phyloP scores from a whole-genome alignment of 768 basidiomycete genomes.

The Tylopilus sp. region DNA sequence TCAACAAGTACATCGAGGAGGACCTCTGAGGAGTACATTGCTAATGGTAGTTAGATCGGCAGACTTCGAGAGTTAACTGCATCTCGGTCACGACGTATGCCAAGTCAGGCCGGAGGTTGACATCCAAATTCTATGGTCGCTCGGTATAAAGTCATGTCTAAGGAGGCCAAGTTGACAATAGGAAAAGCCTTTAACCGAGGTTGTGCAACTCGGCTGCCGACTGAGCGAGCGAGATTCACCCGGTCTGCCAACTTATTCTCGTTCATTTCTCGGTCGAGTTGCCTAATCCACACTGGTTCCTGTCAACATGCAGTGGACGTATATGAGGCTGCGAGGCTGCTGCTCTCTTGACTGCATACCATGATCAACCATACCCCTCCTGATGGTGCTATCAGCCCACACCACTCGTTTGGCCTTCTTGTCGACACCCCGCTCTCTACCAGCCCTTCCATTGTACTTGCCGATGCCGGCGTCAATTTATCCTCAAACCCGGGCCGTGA shows the following conservation, averaged over 20 bases:
- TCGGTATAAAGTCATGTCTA: no score
- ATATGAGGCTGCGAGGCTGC: slow-evolving; percentile 17
- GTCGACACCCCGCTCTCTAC: background rate
- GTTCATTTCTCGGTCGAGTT: background rate
- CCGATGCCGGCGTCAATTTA: background rate
- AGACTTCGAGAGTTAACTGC: no score
- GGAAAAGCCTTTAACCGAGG: no score
- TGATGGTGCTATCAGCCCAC: slow-evolving; percentile 23
- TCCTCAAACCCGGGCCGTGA: background rate
- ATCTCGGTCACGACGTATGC: no score
- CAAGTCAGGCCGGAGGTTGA: no score
- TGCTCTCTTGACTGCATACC: slow-evolving; percentile 13
- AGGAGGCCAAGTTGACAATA: no score
- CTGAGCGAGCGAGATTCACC: background rate
- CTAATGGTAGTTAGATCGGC: no score
- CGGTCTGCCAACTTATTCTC: background rate
- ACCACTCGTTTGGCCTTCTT: background rate
- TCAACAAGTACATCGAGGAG: no score
- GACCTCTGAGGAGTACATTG: no score
- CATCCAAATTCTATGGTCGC: no score
- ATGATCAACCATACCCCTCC: slow-evolving; percentile 33
- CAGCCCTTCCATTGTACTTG: background rate
- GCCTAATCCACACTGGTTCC: slow-evolving; percentile 1
- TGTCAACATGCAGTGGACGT: slow-evolving; percentile 5
- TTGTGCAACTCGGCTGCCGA: background rate